Base-by-base conservation (phyloP, 768 basidiomycete genomes). In the Suillus decipiens region DNA sequence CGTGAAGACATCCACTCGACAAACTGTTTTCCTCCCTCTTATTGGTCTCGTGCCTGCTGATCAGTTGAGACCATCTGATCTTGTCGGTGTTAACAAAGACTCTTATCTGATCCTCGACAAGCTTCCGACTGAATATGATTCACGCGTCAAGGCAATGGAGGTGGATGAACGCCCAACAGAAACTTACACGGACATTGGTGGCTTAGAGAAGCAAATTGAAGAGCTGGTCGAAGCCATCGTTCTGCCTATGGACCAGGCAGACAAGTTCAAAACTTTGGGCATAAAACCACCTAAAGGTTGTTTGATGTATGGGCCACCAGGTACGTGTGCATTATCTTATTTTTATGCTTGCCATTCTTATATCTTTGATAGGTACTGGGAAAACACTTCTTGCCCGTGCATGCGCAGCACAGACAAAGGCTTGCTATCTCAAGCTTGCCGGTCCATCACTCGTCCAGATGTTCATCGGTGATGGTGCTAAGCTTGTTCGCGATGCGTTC, bases 401-500 rank as follows among this genome's bases (percentile, higher is more conserved):
- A 48, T 99, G 97, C 76, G 97, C 97, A 5, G 96, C 96, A 2
- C 95, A 96, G 70, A 98, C 97, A 53, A 92, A 96, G 67, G 97
- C 97, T 9, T 99, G 96, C 76, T 99, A 96, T 75, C 85, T 99
- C 67, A 99, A 99, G 77, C 86, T 99, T 33, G 97, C 97, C 41
- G 97, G 95, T 22, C 96, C 97, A 31, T 96, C 96, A 58, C 85
- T 99, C 59, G 97, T 99, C 14, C 97, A 99, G 78, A 99, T 99
- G 97, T 99, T 96, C 77, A 99, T 99, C 68, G 97, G 97, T 77
- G 97, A 99, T 75, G 97, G 97, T 71, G 97, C 97, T 61, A 99
- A 98, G 76, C 87, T 99, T 58, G 97, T 99, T 24, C 93, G 97
- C 53, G 97, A 99, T 71, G 96, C 96, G 3, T 99, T 99, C 73